Evolutionary conservation across 768 basidiomycete genomes (phyloP).

Genomic region (Mrakia gelida): DNA sequence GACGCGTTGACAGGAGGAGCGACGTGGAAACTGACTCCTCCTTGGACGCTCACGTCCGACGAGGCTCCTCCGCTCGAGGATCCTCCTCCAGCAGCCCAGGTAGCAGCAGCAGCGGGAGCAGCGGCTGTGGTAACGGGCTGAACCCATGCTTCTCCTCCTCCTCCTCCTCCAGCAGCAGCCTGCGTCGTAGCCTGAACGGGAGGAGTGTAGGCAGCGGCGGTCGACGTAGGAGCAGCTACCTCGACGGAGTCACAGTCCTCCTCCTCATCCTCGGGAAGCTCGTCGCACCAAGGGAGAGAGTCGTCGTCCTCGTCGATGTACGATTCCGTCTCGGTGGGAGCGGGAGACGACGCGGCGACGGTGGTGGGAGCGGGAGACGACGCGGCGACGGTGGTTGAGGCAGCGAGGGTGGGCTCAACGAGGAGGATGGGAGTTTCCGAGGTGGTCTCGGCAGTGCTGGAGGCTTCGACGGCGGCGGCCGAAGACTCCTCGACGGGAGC

Average conservation of each 20-base stretch:
- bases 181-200: not conserved
- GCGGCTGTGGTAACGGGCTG: not conserved
- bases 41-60: not conserved
- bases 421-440: not conserved
- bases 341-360: not conserved
- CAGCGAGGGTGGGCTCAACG: not conserved
- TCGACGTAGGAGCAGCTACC: not conserved
- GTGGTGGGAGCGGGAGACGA: not conserved
- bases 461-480: not conserved
- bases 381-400: not conserved
- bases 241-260: not conserved
- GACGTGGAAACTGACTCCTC: not conserved
- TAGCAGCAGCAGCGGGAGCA: not conserved
- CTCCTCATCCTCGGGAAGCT: constrained; percentile 4
- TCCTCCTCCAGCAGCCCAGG: not conserved
- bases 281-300: constrained; percentile 8
- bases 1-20: not conserved
- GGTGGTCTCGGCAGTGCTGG: too few relatives aligned
- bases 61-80: not conserved
- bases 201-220: constrained; percentile 3
- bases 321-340: not conserved
- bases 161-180: not conserved
- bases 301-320: not conserved
- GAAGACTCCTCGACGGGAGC: not conserved
- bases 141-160: not conserved